Conservation (phyloP, 164 flowering plant genomes). For the Cinnamomum micranthum region DNA sequence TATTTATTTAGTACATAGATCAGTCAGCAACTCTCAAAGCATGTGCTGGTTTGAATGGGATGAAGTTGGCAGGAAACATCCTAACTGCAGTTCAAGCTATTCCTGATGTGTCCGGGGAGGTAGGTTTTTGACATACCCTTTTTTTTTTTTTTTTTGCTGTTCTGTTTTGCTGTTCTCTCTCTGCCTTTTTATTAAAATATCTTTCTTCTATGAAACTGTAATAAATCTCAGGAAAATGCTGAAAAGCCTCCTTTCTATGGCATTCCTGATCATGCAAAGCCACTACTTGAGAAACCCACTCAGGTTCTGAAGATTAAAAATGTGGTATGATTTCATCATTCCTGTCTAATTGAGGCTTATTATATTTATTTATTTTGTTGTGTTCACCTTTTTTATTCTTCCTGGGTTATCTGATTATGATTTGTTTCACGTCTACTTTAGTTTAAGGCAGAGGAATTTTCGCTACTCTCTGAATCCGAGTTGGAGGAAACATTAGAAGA, state of each 20-base stretch:
- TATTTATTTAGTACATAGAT: constrained; percentile 64
- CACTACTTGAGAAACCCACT: constrained; percentile 78
- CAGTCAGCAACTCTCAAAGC: constrained; percentile 76
- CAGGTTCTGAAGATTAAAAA: constrained; percentile 68
- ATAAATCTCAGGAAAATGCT: constrained; percentile 43
- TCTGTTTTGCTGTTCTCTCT: not conserved
- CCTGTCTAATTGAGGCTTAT: not conserved
- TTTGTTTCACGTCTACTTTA: constrained; percentile 14
- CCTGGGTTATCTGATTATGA: not conserved
- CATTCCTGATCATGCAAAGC: constrained; percentile 76
- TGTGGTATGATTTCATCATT: constrained; percentile 52
- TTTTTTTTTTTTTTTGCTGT: not conserved
- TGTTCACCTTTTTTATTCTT: not conserved
- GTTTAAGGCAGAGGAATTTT: constrained; percentile 53
- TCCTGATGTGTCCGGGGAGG: constrained; percentile 43
- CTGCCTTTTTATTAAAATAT: not conserved
- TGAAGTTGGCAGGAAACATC: constrained; percentile 87
- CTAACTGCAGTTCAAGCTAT: constrained; percentile 72
- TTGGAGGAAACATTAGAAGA: constrained; percentile 82
- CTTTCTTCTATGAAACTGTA: not conserved
- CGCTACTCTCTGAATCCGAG: constrained; percentile 49
- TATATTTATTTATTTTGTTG: not conserved
- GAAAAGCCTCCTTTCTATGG: constrained; percentile 38
- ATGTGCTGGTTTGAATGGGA: constrained; percentile 92
- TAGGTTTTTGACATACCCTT: constrained; percentile 16